These are phyloP conservation scores for Solanum sitiens DNA, from an alignment of 257 asterid genomes.

Conservation along the genomic window DNA sequence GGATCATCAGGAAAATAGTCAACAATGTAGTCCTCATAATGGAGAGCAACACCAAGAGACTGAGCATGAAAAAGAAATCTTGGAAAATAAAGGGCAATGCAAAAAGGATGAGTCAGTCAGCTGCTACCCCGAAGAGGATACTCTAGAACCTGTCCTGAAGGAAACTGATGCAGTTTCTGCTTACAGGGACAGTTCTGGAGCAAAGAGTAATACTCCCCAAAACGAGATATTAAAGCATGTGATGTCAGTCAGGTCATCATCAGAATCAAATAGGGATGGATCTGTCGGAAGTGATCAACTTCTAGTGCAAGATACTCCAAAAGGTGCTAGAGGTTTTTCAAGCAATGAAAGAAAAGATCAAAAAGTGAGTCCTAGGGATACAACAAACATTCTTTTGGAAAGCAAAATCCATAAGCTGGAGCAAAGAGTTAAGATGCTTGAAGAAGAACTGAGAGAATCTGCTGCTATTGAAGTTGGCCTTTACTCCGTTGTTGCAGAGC, in stretches of 20 bases:
- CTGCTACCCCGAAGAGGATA: constrained; percentile 9
- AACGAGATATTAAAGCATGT: constrained; percentile 30
- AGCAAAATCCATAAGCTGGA: constrained; percentile 43
- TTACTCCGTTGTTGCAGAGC: constrained; percentile 77
- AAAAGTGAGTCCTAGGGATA: constrained; percentile 31
- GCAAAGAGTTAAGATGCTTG: constrained; percentile 49
- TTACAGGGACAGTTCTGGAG: constrained; percentile 10
- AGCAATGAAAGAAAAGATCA: constrained; percentile 25
- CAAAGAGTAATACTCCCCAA: constrained; percentile 11
- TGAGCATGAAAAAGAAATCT: constrained; percentile 7
- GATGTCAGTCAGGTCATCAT: constrained; percentile 50
- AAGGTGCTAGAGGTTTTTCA: constrained; percentile 5
- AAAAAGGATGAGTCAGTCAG: constrained; percentile 15
- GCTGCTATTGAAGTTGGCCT: constrained; percentile 79
- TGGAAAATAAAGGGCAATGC: constrained; percentile 19
- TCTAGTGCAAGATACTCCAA: constrained; percentile 11
- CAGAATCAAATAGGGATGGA: constrained; percentile 38
- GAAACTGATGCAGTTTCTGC: constrained; percentile 17
- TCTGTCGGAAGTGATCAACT: constrained; percentile 21
- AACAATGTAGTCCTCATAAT: background rate
- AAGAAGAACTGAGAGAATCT: constrained; percentile 73
- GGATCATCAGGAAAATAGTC: background rate
- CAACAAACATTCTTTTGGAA: constrained; percentile 37
- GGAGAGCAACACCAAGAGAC: constrained; percentile 13
- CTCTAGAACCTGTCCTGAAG: background rate